Base-by-base conservation (phyloP, 768 basidiomycete genomes). In the Leccinum subgranulosum region DNA sequence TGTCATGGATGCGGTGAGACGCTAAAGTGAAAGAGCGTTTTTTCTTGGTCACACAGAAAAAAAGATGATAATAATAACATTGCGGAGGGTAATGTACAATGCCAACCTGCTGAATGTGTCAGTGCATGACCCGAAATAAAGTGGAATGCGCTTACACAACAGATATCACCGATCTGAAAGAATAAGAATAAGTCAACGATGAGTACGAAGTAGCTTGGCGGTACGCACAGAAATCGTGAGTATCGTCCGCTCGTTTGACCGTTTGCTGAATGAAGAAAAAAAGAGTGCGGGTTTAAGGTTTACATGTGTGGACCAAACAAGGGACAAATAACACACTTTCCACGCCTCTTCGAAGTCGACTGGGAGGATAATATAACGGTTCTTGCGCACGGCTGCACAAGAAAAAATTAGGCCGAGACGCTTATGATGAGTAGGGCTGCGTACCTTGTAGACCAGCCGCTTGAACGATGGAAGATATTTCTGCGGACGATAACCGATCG, bases 321-420 rank as follows among this genome's bases (percentile, higher is more conserved):
- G 31, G 57, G 10, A 63, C 69, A 86, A 87, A 85, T 62, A 81
- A 84, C 91, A 68, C 64, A 96, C 94, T 83, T 98, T 98, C 95
- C 95, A 99, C 70, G 94, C 94, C 74, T 98, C 96, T 72, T 99
- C 97, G 67, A 99, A 98, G 81, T 99, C 97, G 14, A 89, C 84
- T 0, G 97, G 96, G 21, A 98, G 78, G 69, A 99, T 95, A 48
- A 99, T 85, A 76, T 99, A 99, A 68, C 96, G 89, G 74, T 98
- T 98, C 79, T 98, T 98, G 57, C 96, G 88, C 15, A 98, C 96
- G 63, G 95, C 95, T 68, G 34, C 41, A 19, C 41, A 51, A 57
- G 49, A 36, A 21, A 25, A 29, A 15, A 45, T 65, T 33, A 54
- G 57, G 51, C 58, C 43, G 17, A 47, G 53, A 49, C 14, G 5